A percentile compares a stretch with the other conserved stretches of the same genome.
Evolutionary conservation across 306 rosid species (phyloP).

Genomic region (Pyrus bretschneideri): DNA sequence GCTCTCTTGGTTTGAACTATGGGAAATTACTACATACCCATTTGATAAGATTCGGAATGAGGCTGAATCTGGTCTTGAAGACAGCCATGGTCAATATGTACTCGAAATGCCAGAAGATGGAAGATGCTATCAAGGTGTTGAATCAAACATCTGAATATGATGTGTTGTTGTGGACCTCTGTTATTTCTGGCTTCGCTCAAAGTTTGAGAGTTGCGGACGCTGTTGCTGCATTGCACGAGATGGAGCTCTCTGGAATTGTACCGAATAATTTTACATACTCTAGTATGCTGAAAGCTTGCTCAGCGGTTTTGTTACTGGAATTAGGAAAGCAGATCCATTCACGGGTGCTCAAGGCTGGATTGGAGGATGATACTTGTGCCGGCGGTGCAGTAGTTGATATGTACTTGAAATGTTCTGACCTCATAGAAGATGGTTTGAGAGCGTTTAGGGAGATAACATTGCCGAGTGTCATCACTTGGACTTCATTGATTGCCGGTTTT

Average conservation of each 20-base stretch:
- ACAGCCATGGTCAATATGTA: constrained; percentile 64
- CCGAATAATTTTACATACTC: constrained; percentile 60
- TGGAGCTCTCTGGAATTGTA: constrained; percentile 35
- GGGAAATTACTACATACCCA: constrained; percentile 61
- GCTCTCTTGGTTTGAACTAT: constrained; percentile 26
- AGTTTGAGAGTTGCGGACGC: constrained; percentile 44
- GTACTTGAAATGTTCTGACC: constrained; percentile 58
- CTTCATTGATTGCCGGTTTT: constrained; percentile 60
- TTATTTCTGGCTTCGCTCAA: constrained; percentile 42
- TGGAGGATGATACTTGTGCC: constrained; percentile 41
- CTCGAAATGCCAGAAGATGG: constrained; percentile 36
- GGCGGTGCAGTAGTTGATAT: constrained; percentile 60
- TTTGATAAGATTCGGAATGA: constrained; percentile 34
- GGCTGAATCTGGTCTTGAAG: constrained; percentile 53
- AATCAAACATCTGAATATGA: constrained; percentile 50
- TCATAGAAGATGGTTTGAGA: constrained; percentile 31
- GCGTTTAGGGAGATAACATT: constrained; percentile 38
- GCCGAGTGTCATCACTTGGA: constrained; percentile 61
- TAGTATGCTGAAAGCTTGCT: constrained; percentile 41
- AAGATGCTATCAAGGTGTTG: constrained; percentile 45
- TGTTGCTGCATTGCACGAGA: constrained; percentile 35
- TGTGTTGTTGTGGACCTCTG: constrained; percentile 57
- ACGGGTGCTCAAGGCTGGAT: constrained; percentile 38
- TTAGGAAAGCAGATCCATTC: constrained; percentile 58
- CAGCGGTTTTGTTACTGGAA: constrained; percentile 35